Evolutionary conservation across 805 yeast genomes (phyloP).

Genomic region (Candida ponderosae): DNA sequence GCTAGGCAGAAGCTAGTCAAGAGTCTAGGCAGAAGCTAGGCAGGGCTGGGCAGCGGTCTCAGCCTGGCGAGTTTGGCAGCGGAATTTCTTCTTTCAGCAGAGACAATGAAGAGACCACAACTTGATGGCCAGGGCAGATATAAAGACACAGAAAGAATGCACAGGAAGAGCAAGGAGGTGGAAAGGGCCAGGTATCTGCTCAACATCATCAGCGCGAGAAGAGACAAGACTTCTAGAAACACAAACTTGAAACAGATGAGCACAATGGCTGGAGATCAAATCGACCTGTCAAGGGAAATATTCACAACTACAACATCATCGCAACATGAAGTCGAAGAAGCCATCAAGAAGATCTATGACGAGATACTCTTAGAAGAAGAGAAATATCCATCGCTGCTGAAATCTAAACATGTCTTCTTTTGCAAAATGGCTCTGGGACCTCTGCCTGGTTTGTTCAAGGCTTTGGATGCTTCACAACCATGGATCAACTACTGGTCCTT

Average conservation of each 20-base stretch:
- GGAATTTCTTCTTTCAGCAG: background rate
- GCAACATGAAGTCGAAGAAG: slow-evolving; percentile 25
- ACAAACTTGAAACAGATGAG: slow-evolving; percentile 7
- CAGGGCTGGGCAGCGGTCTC: no score
- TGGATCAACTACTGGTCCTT: slow-evolving; percentile 87
- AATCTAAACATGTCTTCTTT: slow-evolving; percentile 11
- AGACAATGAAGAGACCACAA: background rate
- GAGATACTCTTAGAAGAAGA: slow-evolving; percentile 13
- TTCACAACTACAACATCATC: slow-evolving; percentile 27
- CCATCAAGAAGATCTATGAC: slow-evolving; percentile 24
- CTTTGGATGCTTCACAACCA: slow-evolving; percentile 82
- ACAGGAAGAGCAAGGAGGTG: background rate
- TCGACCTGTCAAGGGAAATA: slow-evolving; percentile 20
- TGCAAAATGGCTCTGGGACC: slow-evolving; percentile 12
- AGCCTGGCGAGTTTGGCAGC: no score
- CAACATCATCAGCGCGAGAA: slow-evolving; percentile 7
- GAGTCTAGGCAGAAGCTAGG: no score
- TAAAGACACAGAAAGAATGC: no score
- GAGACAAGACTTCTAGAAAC: background rate
- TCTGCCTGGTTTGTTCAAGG: slow-evolving; percentile 19
- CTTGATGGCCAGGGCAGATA: no score
- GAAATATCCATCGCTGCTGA: slow-evolving; percentile 8
- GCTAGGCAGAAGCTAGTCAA: background rate
- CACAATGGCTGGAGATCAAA: slow-evolving; percentile 6
- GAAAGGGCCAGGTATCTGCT: slow-evolving; percentile 1